These are phyloP conservation scores for Annona cherimola DNA, from an alignment of 164 flowering plant genomes.

Conservation along the genomic window DNA sequence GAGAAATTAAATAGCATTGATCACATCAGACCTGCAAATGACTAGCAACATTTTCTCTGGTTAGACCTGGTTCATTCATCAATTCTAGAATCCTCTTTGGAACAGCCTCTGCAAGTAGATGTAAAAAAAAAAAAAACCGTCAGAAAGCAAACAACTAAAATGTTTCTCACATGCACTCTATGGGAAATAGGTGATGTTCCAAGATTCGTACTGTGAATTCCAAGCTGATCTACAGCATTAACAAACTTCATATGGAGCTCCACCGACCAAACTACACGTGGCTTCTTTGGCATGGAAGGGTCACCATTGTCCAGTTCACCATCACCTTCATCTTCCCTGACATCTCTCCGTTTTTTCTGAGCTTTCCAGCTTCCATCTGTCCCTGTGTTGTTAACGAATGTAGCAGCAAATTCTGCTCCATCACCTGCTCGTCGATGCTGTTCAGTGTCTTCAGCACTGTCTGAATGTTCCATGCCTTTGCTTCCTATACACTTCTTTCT, in stretches of 20 bases:
- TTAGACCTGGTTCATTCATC: slow-evolving; percentile 88
- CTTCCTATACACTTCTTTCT: slow-evolving; percentile 54
- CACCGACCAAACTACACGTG: slow-evolving; percentile 92
- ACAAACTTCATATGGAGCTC: slow-evolving; percentile 92
- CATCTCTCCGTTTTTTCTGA: slow-evolving; percentile 49
- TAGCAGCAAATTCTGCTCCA: slow-evolving; percentile 56
- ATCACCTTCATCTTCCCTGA: slow-evolving; percentile 62
- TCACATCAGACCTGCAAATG: slow-evolving; percentile 72
- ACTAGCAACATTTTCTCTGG: slow-evolving; percentile 91
- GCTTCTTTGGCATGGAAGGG: slow-evolving; percentile 65
- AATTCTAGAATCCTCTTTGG: slow-evolving; percentile 87
- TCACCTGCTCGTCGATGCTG: slow-evolving; percentile 36
- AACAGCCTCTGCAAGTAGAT: slow-evolving; percentile 74
- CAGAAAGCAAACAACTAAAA: neutral
- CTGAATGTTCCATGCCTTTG: slow-evolving; percentile 54
- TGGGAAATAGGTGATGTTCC: neutral
- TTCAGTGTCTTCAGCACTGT: slow-evolving; percentile 55
- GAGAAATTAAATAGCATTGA: neutral
- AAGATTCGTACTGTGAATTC: slow-evolving; percentile 77
- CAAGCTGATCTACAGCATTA: slow-evolving; percentile 84
- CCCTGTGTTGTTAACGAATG: slow-evolving; percentile 44
- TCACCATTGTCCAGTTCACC: slow-evolving; percentile 61
- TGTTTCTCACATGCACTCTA: neutral
- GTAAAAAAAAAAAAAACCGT: neutral
- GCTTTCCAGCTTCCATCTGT: slow-evolving; percentile 45